Evolutionary conservation across 2,329 filamentous ascomycete species (phyloP), one percentile per base, ranked within the genome.

Genomic region (Trichoderma koningii): DNA sequence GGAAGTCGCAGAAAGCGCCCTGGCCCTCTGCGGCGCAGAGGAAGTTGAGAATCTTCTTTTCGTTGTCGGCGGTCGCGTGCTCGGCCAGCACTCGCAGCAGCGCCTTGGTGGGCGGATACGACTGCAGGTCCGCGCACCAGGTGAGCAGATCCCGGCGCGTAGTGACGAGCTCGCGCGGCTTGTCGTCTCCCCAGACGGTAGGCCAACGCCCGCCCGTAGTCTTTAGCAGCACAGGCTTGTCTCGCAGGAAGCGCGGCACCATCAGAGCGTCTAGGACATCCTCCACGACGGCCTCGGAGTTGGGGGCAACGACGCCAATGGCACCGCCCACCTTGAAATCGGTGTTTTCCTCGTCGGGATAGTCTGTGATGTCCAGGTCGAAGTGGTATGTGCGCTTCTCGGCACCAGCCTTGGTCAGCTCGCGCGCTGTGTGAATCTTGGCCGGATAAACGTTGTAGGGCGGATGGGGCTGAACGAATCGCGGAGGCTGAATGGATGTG

Each of bases 311-410:
- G 65, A 99, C 87, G 45, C 95, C 95, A 76, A 99, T 94, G 61
- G 95, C 95, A 63, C 95, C 95, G 65, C 95, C 95, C 19, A 99
- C 95, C 74, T 94, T 93, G 83, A 98, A 99, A 74, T 98, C 95
- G 5, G 93, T 87, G 56, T 85, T 83, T 62, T 91, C 90, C 78
- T 96, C 92, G 21, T 87, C 85, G 0, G 95, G 93, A 72, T 99
- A 99, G 75, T 97, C 90, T 55, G 94, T 97, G 56, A 99, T 90
- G 72, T 99, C 95, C 51, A 99, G 87, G 72, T 98, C 95, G 72
- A 98, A 98, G 78, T 99, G 95, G 76, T 94, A 97, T 0, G 95
- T 99, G 67, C 94, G 86, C 85, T 99, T 99, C 82, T 97, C 92
- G 5, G 95, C 95, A 23, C 94, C 94, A 26, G 86, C 82, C 74